Conservation (phyloP, 371 early-diverging fungal genomes). For the Parasitella parasitica region DNA sequence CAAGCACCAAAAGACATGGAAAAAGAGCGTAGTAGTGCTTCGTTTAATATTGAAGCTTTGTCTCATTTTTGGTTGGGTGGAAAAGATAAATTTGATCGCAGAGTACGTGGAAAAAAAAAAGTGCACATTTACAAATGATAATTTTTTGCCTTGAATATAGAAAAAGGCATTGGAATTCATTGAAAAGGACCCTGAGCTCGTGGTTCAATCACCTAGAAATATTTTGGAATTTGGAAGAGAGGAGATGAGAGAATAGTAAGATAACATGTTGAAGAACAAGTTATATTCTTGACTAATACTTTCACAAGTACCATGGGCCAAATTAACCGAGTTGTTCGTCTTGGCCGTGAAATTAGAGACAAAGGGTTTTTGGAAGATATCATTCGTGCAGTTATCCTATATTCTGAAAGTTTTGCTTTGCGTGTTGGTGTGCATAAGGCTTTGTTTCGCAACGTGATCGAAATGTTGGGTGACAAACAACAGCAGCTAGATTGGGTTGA, state of each 20-base stretch:
- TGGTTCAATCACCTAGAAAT: conserved; percentile 53
- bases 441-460: conserved; percentile 57
- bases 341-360: conserved; percentile 14
- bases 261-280: not conserved
- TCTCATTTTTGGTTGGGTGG: conserved; percentile 50
- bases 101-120: conserved; percentile 24
- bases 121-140: not conserved
- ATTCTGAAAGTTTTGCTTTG: conserved; percentile 66
- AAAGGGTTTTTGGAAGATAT: conserved; percentile 14
- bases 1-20: conserved; percentile 39
- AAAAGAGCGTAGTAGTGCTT: conserved; percentile 55
- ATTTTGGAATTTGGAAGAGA: conserved; percentile 57
- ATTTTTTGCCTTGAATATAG: not conserved
- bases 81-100: conserved; percentile 40
- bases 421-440: conserved; percentile 61
- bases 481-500: conserved; percentile 59
- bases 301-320: conserved; percentile 56
- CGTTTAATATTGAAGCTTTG: conserved; percentile 56
- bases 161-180: conserved; percentile 52
- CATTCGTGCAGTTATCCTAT: conserved; percentile 27
- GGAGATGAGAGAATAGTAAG: conserved; percentile 64
- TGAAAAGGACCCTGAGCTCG: conserved; percentile 58
- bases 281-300: not conserved
- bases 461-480: conserved; percentile 59
- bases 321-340: conserved; percentile 44